Evolutionary conservation across 192 early-diverging fungal genomes (phyloP), one percentile per base, ranked within the genome.

Genomic region (Gorgonomyces haynaldii): DNA sequence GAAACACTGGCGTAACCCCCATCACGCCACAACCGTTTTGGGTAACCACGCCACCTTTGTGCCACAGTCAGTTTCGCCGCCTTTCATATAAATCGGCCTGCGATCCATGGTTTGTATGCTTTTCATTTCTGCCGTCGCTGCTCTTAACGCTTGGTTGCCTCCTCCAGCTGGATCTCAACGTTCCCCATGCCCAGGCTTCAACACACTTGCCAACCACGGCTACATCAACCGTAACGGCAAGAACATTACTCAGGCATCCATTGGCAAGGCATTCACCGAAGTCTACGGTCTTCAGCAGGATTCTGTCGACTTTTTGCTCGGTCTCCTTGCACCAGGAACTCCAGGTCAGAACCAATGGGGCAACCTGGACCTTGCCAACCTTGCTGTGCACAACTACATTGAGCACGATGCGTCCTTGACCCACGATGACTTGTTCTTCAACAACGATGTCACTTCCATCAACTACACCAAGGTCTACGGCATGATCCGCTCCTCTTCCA

Each of bases 381-480:
- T 44, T 13, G n/a, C 13, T 13, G 13, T 31, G 30, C 42, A 36
- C 12, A 36, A 36, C 24, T 15, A 15, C 8, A 54, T 67, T n/a
- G 60, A 67, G 40, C 65, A 67, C 51, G 59, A 67, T 28, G 50
- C 56, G 4, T 63, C 60, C 25, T 38, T 67, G 15, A 29, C 52
- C 0, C 50, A 58, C 25, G 20, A 46, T 34, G 65, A 67, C 40
- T 12, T 9, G 2, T 34, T 8, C 32, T 53, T 66, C 5, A 23
- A 15, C 13, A 12, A 27, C n/a, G 17, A 44, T 19, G 19, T 19
- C 19, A 4, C 36, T 17, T 17, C n/a, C n/a, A 19, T 4, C 5
- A 37, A 37, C n/a, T 37, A 37, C n/a, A 19, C 36, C 15, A 22
- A 3, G 2, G 46, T 64, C 16, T 24, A 49, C 16, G 29, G 41